Evolutionary conservation across 208 protist genomes (phyloP).

Genomic region (Kentomonas sorsogonicus): DNA sequence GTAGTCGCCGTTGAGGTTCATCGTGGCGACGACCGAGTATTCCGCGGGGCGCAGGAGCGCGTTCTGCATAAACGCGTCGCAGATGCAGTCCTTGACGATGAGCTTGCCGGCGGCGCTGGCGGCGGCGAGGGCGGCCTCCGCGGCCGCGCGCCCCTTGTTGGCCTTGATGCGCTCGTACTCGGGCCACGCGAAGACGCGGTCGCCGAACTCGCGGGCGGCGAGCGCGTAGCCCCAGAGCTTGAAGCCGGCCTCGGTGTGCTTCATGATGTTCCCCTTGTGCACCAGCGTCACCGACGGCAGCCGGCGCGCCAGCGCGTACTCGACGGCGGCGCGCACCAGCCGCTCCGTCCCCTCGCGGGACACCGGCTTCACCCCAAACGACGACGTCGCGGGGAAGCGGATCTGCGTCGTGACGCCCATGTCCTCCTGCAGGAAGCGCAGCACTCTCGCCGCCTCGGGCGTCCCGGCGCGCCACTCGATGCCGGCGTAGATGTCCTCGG

Average conservation of each 20-base stretch:
- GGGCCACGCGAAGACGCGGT: slow-evolving; percentile 21
- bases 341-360: slow-evolving; percentile 43
- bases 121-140: slow-evolving; percentile 18
- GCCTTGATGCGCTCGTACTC: slow-evolving; percentile 30
- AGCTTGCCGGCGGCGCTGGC: slow-evolving; percentile 34
- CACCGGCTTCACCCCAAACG: slow-evolving; percentile 46
- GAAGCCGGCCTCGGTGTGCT: slow-evolving; percentile 48
- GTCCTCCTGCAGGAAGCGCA: slow-evolving; percentile 22
- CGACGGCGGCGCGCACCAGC: slow-evolving; percentile 35
- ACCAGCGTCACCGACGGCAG: slow-evolving; percentile 45
- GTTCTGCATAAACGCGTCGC: slow-evolving; percentile 50
- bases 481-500: slow-evolving; percentile 51
- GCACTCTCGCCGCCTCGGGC: slow-evolving; percentile 25
- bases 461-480: slow-evolving; percentile 43
- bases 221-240: slow-evolving; percentile 44
- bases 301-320: slow-evolving; percentile 36
- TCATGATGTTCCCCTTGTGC: slow-evolving; percentile 67
- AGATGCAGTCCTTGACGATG: slow-evolving; percentile 52
- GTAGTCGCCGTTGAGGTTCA: slow-evolving; percentile 57
- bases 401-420: slow-evolving; percentile 35
- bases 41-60: slow-evolving; percentile 32
- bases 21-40: slow-evolving; percentile 43
- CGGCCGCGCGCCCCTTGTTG: slow-evolving; percentile 29
- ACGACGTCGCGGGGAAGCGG: slow-evolving; percentile 31
- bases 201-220: slow-evolving; percentile 31